A percentile compares a stretch with the other conserved stretches of the same genome.
These are phyloP conservation scores for Chrysoporthe deuterocubensis DNA, from an alignment of 2,329 filamentous ascomycete genomes.

Conservation along the genomic window DNA sequence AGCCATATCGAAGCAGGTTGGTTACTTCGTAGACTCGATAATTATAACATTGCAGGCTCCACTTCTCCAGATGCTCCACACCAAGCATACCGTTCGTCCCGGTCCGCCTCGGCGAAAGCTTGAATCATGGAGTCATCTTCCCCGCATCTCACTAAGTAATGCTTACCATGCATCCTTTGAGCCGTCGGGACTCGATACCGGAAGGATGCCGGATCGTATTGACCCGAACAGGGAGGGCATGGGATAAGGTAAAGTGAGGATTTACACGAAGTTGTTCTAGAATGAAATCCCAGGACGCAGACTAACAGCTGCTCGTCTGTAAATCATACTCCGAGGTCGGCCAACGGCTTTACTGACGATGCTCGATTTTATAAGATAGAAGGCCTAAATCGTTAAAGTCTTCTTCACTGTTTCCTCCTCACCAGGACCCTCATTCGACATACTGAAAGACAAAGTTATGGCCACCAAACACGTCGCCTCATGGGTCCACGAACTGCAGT, in stretches of 20 bases:
- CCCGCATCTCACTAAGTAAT: not conserved
- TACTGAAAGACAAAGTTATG: conserved; percentile 37
- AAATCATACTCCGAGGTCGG: not conserved
- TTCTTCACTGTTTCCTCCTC: not conserved
- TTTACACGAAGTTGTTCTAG: not conserved
- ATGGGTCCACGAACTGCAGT: conserved; percentile 50
- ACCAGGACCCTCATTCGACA: not conserved
- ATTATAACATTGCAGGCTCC: not conserved
- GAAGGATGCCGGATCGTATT: not conserved
- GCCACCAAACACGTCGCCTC: conserved; percentile 51
- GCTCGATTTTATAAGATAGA: not conserved
- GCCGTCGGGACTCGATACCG: too few species aligned
- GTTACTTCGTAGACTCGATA: not conserved
- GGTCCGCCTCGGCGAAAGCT: not conserved
- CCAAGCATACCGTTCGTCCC: not conserved
- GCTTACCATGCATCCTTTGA: not conserved
- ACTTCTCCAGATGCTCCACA: conserved; percentile 1
- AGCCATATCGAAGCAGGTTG: not conserved
- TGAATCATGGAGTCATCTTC: not conserved
- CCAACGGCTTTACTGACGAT: not conserved
- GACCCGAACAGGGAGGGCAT: not conserved
- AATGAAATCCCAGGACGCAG: not conserved
- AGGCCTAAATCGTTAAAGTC: not conserved
- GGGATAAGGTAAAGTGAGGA: not conserved
- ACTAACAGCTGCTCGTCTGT: not conserved